A percentile compares a stretch with the other conserved stretches of the same genome.
Conservation (phyloP, 768 basidiomycete species). For the Candolleomyces eurysporus region DNA sequence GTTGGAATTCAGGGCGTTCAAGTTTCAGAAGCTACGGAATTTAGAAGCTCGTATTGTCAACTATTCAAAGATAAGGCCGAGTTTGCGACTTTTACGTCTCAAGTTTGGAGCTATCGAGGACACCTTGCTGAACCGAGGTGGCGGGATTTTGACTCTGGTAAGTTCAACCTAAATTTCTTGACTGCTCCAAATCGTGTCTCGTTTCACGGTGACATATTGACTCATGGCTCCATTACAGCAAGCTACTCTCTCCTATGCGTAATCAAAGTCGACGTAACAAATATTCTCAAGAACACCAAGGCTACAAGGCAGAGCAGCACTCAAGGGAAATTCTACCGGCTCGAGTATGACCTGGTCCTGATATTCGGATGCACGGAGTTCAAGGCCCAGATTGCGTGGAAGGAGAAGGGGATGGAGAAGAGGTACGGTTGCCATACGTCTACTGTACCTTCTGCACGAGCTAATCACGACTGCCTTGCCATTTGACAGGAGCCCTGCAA, state of each 20-base stretch:
- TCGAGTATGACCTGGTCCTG: conserved; percentile 36
- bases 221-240: neutral
- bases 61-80: neutral
- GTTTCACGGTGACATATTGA: neutral
- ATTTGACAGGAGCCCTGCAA: too few species aligned
- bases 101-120: neutral
- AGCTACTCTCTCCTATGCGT: neutral
- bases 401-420: conserved; percentile 25
- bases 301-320: neutral
- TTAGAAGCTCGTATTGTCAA: neutral
- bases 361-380: conserved; percentile 51
- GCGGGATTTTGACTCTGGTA: neutral
- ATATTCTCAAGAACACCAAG: neutral
- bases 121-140: neutral
- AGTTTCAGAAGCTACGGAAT: neutral
- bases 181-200: neutral
- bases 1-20: neutral
- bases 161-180: neutral
- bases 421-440: neutral
- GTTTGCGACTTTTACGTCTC: neutral
- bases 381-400: conserved; percentile 47
- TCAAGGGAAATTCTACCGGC: neutral
- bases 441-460: too few species aligned
- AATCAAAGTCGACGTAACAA: neutral
- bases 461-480: too few species aligned